Evolutionary conservation across 1,284 basidiomycete genomes (phyloP).

Genomic region (Apiotrichum montevideense): DNA sequence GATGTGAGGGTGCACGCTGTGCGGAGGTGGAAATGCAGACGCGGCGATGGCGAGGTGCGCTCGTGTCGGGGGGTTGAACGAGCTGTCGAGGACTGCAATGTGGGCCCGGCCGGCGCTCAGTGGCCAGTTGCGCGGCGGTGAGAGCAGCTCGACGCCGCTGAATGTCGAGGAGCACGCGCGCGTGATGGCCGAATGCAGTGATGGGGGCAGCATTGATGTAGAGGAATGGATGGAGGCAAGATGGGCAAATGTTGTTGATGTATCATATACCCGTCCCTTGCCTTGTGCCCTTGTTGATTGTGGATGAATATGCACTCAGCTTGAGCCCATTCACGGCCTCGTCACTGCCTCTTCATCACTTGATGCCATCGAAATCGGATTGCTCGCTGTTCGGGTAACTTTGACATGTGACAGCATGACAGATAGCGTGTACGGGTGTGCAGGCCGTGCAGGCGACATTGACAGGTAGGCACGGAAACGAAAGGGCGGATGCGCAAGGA

Average conservation of each 20-base stretch:
- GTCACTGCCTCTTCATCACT: too few relatives aligned
- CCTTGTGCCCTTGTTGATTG: too few relatives aligned
- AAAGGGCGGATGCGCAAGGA: too few relatives aligned
- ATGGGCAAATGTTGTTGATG: background rate
- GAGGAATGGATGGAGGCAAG: background rate
- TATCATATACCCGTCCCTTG: too few relatives aligned
- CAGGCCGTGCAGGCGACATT: too few relatives aligned
- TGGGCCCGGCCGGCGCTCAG: constrained; percentile 18
- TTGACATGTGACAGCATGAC: too few relatives aligned
- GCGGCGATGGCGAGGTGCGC: constrained; percentile 76
- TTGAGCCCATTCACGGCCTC: too few relatives aligned
- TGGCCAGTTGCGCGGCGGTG: constrained; percentile 31
- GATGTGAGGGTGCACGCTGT: background rate
- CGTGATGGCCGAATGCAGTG: constrained; percentile 1
- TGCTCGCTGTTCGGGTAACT: too few relatives aligned
- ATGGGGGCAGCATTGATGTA: constrained; percentile 19
- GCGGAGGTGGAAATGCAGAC: constrained; percentile 20
- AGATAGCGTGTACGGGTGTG: too few relatives aligned
- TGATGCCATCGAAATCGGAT: too few relatives aligned
- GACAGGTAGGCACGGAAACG: too few relatives aligned
- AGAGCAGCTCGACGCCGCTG: constrained; percentile 25
- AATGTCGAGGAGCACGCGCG: constrained; percentile 6
- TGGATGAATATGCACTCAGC: too few relatives aligned
- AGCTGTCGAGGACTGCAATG: constrained; percentile 71
- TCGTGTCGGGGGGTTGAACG: constrained; percentile 86